Conservation (phyloP, 768 basidiomycete genomes). For the Steccherinum ochraceum region DNA sequence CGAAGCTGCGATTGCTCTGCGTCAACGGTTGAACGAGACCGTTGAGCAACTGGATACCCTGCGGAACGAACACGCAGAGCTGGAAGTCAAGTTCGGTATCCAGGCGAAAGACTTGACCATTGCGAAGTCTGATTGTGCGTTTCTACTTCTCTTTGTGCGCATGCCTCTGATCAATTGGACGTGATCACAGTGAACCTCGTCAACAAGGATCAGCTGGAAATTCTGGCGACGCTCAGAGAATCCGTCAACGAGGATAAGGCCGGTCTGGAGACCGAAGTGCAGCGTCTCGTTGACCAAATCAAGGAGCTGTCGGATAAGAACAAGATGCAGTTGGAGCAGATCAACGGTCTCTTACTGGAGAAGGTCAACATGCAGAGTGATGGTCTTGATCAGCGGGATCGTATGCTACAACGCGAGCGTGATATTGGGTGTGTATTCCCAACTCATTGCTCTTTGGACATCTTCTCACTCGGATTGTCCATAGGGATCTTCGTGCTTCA, state of each 20-base stretch:
- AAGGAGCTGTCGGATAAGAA: slow-evolving; percentile 76
- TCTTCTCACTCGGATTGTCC: not conserved
- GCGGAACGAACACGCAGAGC: slow-evolving; percentile 59
- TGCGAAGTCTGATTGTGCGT: slow-evolving; percentile 80
- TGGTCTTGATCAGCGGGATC: slow-evolving; percentile 85
- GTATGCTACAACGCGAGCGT: slow-evolving; percentile 78
- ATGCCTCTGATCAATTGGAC: not conserved
- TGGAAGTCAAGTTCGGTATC: slow-evolving; percentile 63
- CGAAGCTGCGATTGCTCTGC: slow-evolving; percentile 83
- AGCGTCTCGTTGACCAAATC: slow-evolving; percentile 57
- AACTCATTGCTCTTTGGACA: not conserved
- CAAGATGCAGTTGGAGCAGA: slow-evolving; percentile 85
- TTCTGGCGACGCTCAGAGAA: slow-evolving; percentile 77
- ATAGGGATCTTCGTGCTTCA: slow-evolving; percentile 71
- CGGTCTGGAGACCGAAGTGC: slow-evolving; percentile 62
- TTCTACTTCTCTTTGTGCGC: too few relatives aligned
- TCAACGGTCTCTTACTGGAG: slow-evolving; percentile 79
- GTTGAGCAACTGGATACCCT: slow-evolving; percentile 73
- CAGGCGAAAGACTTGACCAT: slow-evolving; percentile 66
- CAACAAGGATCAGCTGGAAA: slow-evolving; percentile 90
- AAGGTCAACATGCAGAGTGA: slow-evolving; percentile 89
- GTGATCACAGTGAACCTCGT: slow-evolving; percentile 71
- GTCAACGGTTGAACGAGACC: slow-evolving; percentile 83
- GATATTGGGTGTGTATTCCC: slow-evolving; percentile 60
- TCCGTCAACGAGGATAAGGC: slow-evolving; percentile 87